phyloP scores from a whole-genome alignment of 768 basidiomycete genomes.

The Mycena olivaceomarginata region DNA sequence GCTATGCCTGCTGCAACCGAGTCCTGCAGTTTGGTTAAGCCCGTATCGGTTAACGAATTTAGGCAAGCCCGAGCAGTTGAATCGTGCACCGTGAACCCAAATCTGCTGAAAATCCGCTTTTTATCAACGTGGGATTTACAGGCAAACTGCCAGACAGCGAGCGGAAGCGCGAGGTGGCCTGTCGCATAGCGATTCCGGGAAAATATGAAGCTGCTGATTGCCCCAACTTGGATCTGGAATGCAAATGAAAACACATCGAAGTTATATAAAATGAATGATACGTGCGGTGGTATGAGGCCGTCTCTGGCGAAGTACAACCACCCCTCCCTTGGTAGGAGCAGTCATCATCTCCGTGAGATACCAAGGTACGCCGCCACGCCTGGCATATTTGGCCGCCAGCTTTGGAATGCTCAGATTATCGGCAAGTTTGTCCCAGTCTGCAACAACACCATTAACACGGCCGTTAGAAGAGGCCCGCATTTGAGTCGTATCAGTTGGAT shows the following conservation, averaged over 20 bases:
- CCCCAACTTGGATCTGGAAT: conserved; percentile 48
- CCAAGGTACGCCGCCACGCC: background rate
- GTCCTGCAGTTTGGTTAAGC: conserved; percentile 32
- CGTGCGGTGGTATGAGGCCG: conserved; percentile 47
- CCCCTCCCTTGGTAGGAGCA: no score
- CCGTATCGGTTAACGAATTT: conserved; percentile 31
- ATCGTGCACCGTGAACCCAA: conserved; percentile 48
- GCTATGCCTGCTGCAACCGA: conserved; percentile 31
- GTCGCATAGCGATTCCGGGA: conserved; percentile 47
- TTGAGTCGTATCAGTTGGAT: no score
- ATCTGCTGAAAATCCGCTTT: conserved; percentile 41
- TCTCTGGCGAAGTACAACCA: conserved; percentile 19
- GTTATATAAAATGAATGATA: conserved; percentile 14
- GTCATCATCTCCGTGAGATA: no score
- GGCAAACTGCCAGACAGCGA: conserved; percentile 50
- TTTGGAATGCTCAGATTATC: conserved; percentile 40
- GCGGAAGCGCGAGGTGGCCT: conserved; percentile 46
- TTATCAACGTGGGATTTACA: conserved; percentile 29
- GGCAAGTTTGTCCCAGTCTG: conserved; percentile 41
- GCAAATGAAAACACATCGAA: background rate
- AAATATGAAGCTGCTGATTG: conserved; percentile 45
- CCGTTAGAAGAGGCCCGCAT: conserved; percentile 8
- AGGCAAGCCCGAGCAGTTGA: conserved; percentile 34
- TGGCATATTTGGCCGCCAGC: conserved; percentile 36
- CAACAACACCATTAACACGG: conserved; percentile 16